Evolutionary conservation across 257 asterid genomes (phyloP).

Genomic region (Fraxinus anomala): DNA sequence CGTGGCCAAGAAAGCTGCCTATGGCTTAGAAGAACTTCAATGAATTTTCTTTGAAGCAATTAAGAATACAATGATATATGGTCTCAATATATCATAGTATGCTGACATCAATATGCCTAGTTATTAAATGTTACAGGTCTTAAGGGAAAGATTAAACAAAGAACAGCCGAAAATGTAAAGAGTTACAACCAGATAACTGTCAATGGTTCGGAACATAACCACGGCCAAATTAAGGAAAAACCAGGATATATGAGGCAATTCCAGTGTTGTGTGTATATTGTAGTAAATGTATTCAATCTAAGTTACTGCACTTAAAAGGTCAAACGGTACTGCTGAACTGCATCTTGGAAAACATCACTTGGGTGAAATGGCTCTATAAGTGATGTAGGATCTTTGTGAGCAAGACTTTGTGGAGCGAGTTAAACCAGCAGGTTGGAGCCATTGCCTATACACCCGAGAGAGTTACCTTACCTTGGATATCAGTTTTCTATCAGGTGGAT

Average conservation of each 20-base stretch:
- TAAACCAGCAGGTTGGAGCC: too few relatives aligned
- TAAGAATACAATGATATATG: background rate
- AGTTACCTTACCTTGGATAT: too few relatives aligned
- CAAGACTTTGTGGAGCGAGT: too few relatives aligned
- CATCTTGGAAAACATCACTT: background rate
- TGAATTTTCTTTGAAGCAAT: too few relatives aligned
- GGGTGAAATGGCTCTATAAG: background rate
- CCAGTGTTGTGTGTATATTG: background rate
- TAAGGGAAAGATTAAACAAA: background rate
- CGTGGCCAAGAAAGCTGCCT: background rate
- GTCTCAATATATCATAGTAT: too few relatives aligned
- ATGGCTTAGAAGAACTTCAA: background rate
- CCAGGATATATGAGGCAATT: background rate
- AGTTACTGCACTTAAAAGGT: background rate
- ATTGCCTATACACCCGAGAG: too few relatives aligned
- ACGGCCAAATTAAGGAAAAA: background rate
- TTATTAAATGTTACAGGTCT: background rate
- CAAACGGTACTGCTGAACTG: background rate
- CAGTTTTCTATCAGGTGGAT: too few relatives aligned
- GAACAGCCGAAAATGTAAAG: background rate
- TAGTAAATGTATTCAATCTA: background rate
- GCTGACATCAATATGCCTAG: background rate
- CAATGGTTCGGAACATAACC: background rate
- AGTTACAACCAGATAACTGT: background rate
- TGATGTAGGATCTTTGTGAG: background rate